Percentiles rank a stretch among this genome's conserved stretches.
Conservation (phyloP, 176 grass and related monocot species). For the Chrysopogon serrulatus region DNA sequence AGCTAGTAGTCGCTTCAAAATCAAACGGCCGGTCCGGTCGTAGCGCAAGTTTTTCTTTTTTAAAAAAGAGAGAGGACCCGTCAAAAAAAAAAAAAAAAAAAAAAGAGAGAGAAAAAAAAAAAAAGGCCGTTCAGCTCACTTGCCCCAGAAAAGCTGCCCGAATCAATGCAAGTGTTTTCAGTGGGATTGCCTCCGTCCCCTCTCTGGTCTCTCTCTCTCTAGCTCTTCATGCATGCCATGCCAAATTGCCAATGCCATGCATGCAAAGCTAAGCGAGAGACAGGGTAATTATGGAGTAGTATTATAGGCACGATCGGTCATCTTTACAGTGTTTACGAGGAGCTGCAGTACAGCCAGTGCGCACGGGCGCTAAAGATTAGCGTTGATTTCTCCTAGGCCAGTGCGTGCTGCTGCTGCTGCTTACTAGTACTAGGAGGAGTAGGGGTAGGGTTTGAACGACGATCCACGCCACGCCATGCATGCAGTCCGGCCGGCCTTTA, state of each 20-base stretch:
- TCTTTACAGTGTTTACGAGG: conserved; percentile 57
- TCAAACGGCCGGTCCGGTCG: neutral
- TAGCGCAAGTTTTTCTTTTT: neutral
- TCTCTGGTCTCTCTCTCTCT: neutral
- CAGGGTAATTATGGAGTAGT: conserved; percentile 14
- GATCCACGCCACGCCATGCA: neutral
- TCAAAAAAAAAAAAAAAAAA: neutral
- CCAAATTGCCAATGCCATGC: neutral
- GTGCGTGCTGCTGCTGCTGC: conserved; percentile 3
- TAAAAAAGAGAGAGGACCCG: too few species aligned
- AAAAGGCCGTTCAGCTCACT: neutral
- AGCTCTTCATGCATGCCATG: neutral
- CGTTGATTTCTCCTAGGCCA: conserved; percentile 82
- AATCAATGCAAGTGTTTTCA: conserved; percentile 55
- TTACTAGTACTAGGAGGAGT: neutral
- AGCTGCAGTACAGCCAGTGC: conserved; percentile 26
- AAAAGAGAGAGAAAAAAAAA: neutral
- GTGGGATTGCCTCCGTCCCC: conserved; percentile 34
- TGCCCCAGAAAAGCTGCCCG: conserved; percentile 45
- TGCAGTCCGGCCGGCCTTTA: neutral
- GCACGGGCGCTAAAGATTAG: conserved; percentile 34
- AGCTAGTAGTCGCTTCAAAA: neutral
- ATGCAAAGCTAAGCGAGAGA: conserved; percentile 7
- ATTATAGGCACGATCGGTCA: conserved; percentile 20
- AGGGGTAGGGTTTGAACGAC: conserved; percentile 26